phyloP scores from a whole-genome alignment of 305 asterid genomes.

The Caryopteris hybrid region DNA sequence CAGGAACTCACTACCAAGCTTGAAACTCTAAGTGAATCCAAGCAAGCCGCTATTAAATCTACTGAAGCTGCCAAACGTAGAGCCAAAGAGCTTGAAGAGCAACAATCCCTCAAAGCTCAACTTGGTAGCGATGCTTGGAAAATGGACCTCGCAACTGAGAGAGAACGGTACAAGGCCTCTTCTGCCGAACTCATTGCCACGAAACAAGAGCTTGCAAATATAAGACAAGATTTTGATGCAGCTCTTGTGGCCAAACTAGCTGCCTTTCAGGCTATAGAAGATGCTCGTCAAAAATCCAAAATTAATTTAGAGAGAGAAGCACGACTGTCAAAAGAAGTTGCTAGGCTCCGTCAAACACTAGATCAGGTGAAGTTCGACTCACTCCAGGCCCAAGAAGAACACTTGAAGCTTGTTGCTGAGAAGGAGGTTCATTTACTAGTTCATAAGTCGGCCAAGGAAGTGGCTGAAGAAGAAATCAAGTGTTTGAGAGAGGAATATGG shows the following conservation, averaged over 20 bases:
- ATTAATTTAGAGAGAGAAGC: slow-evolving; percentile 37
- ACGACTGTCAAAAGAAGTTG: slow-evolving; percentile 48
- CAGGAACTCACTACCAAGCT: slow-evolving; percentile 79
- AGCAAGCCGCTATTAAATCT: slow-evolving; percentile 63
- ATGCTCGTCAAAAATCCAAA: slow-evolving; percentile 41
- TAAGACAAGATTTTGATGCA: slow-evolving; percentile 74
- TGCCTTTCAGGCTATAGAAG: slow-evolving; percentile 64
- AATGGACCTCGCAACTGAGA: slow-evolving; percentile 48
- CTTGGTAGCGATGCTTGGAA: slow-evolving; percentile 58
- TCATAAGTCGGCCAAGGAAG: slow-evolving; percentile 47
- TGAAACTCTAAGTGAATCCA: slow-evolving; percentile 66
- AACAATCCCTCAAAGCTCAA: slow-evolving; percentile 39
- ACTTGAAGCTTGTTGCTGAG: slow-evolving; percentile 46
- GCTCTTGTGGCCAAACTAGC: slow-evolving; percentile 60
- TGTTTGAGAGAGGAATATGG: slow-evolving; percentile 38
- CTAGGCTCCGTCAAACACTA: slow-evolving; percentile 33
- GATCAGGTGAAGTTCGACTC: slow-evolving; percentile 53
- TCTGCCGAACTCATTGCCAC: slow-evolving; percentile 52
- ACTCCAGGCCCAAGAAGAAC: slow-evolving; percentile 55
- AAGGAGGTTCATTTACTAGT: slow-evolving; percentile 51
- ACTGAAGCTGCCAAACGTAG: slow-evolving; percentile 50
- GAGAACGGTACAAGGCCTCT: slow-evolving; percentile 60
- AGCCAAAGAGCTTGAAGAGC: slow-evolving; percentile 50
- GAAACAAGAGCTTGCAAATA: slow-evolving; percentile 71
- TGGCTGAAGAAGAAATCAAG: slow-evolving; percentile 39